These are phyloP conservation scores for Populus hybrid DNA, from an alignment of 441 rosid species.

Conservation along the genomic window DNA sequence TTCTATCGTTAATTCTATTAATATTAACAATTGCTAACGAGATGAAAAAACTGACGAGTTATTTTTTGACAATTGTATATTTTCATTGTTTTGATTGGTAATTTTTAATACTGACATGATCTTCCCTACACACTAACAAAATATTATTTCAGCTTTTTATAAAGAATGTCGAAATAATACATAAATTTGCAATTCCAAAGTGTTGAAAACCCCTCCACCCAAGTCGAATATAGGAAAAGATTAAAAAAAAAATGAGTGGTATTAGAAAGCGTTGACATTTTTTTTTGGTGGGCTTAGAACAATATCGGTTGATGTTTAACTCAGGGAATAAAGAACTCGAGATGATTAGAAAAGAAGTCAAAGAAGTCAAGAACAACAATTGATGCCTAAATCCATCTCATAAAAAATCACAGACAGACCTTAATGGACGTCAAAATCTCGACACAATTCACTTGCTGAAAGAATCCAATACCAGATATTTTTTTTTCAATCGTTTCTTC, in stretches of 20 bases:
- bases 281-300: not conserved
- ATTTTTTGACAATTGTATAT: too few relatives aligned
- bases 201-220: not conserved
- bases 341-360: not conserved
- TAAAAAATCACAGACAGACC: not conserved
- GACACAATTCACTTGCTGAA: not conserved
- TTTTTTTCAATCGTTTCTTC: not conserved
- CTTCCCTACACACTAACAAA: too few relatives aligned
- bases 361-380: too few relatives aligned
- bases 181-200: not conserved
- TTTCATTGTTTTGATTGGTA: too few relatives aligned
- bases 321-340: not conserved
- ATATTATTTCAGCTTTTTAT: too few relatives aligned
- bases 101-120: too few relatives aligned
- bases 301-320: not conserved
- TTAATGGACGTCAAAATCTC: not conserved
- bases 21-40: too few relatives aligned
- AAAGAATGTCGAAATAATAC: slow-evolving; percentile 38
- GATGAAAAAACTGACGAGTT: too few relatives aligned
- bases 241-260: not conserved
- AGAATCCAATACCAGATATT: not conserved
- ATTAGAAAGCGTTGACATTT: slow-evolving; percentile 1
- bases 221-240: slow-evolving; percentile 3
- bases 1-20: too few relatives aligned
- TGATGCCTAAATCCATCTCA: not conserved